These are phyloP conservation scores for Fusarium pseudograminearum DNA, from an alignment of 2,329 filamentous ascomycete genomes.

Conservation along the genomic window DNA sequence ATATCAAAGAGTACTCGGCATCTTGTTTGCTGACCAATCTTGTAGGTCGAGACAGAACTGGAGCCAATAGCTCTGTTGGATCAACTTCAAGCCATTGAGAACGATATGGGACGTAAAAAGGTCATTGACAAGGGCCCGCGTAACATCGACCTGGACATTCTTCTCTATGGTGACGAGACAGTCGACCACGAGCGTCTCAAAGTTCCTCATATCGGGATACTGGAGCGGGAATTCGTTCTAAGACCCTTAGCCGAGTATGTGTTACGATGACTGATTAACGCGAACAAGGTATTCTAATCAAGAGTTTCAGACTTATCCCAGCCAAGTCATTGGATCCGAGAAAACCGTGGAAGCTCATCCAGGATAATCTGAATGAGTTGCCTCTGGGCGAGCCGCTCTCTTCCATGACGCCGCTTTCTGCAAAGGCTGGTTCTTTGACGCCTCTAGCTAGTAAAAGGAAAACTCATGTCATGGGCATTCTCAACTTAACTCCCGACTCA, in stretches of 20 bases:
- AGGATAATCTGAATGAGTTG: slow-evolving; percentile 72
- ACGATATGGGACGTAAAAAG: slow-evolving; percentile 81
- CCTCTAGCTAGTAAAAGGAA: slow-evolving; percentile 68
- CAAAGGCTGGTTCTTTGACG: slow-evolving; percentile 64
- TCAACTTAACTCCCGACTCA: slow-evolving; percentile 95
- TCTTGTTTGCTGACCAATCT: slow-evolving; percentile 23
- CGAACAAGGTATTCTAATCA: slow-evolving; percentile 2
- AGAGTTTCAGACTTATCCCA: slow-evolving; percentile 63
- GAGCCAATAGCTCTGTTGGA: slow-evolving; percentile 82
- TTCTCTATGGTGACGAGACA: slow-evolving; percentile 79
- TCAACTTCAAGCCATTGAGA: slow-evolving; percentile 86
- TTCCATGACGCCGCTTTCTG: slow-evolving; percentile 68
- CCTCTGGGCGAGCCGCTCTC: slow-evolving; percentile 64
- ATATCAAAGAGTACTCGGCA: slow-evolving; percentile 11
- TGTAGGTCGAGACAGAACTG: slow-evolving; percentile 82
- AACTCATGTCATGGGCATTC: slow-evolving; percentile 91
- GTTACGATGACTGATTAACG: not conserved
- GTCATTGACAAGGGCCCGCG: slow-evolving; percentile 92
- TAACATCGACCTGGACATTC: slow-evolving; percentile 93
- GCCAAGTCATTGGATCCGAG: slow-evolving; percentile 63
- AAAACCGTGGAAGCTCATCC: slow-evolving; percentile 70
- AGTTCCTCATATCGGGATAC: slow-evolving; percentile 86
- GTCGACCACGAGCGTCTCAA: slow-evolving; percentile 79
- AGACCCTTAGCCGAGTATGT: slow-evolving; percentile 83
- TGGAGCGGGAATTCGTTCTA: slow-evolving; percentile 93